Conservation (phyloP, 176 grass and related monocot genomes). For the Carex myosuroides region DNA sequence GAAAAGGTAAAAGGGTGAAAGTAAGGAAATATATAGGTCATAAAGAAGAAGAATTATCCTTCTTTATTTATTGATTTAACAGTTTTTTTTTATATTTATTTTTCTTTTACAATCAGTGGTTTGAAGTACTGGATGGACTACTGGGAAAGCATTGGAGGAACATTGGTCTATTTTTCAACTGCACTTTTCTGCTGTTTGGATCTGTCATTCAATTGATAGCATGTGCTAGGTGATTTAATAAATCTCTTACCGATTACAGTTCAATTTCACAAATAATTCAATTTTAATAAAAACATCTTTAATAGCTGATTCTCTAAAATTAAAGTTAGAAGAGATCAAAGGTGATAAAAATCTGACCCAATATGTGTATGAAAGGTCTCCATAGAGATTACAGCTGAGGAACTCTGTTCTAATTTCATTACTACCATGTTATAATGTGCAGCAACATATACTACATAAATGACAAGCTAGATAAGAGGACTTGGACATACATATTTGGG, state of each 20-base stretch:
- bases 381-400: not conserved
- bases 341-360: not conserved
- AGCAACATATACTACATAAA: conserved; percentile 99
- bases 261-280: not conserved
- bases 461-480: conserved; percentile 87
- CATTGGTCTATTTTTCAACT: conserved; percentile 84
- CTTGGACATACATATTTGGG: conserved; percentile 98
- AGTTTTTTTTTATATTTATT: not conserved
- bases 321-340: not conserved
- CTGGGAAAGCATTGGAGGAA: conserved; percentile 89
- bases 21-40: not conserved
- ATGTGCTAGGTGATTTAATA: conserved; percentile 60
- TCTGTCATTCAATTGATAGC: conserved; percentile 98
- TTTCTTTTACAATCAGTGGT: conserved; percentile 54
- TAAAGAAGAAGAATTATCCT: not conserved
- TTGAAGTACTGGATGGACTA: conserved; percentile 87
- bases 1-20: conserved; percentile 1
- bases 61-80: not conserved
- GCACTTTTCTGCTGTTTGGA: conserved; percentile 97
- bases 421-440: not conserved
- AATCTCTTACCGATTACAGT: not conserved
- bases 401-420: not conserved
- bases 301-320: not conserved
- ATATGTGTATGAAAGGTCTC: not conserved
- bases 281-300: not conserved